Conservation (phyloP, 179 eudicot genomes). For the Vitellaria paradoxa region DNA sequence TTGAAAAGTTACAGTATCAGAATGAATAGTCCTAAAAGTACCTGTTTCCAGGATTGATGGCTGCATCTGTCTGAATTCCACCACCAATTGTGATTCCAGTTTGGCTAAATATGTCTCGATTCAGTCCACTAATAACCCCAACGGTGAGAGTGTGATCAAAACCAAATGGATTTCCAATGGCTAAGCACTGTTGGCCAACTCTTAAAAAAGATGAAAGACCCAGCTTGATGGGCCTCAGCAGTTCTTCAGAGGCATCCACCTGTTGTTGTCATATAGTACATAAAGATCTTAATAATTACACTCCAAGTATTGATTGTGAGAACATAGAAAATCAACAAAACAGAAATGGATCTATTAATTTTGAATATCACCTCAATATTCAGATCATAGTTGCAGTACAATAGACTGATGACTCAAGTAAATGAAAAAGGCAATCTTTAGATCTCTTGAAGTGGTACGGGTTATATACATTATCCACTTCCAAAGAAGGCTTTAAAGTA, state of each 20-base stretch:
- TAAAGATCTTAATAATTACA: neutral
- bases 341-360: neutral
- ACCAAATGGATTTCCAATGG: conserved; percentile 99
- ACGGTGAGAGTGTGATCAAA: conserved; percentile 98
- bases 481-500: neutral
- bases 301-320: neutral
- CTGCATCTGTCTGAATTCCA: conserved; percentile 98
- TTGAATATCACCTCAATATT: neutral
- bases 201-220: conserved; percentile 74
- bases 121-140: conserved; percentile 90
- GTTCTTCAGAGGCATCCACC: conserved; percentile 85
- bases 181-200: conserved; percentile 97
- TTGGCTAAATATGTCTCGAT: conserved; percentile 94
- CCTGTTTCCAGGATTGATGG: conserved; percentile 99
- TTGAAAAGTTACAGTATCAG: neutral
- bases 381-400: neutral
- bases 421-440: neutral
- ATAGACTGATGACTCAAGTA: neutral
- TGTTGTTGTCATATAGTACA: conserved; percentile 18
- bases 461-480: neutral
- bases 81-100: conserved; percentile 95
- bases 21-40: conserved; percentile 16
- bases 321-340: neutral
- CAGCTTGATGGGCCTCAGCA: conserved; percentile 78
- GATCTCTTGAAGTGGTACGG: neutral